Evolutionary conservation across 2,329 filamentous ascomycete species (phyloP).

Genomic region (Hypomyces rosellus): DNA sequence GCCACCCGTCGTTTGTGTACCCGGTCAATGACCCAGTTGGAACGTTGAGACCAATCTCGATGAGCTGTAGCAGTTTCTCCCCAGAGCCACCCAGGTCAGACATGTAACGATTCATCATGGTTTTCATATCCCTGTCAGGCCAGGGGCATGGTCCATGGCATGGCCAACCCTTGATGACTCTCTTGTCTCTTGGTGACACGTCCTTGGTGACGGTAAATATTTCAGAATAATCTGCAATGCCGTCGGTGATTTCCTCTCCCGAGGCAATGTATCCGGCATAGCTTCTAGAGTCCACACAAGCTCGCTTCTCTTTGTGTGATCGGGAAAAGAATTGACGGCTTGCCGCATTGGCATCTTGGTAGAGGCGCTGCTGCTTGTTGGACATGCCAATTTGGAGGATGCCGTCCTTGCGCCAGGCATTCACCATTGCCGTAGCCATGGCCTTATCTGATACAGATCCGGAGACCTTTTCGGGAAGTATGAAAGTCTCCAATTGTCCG

Average conservation of each 20-base stretch:
- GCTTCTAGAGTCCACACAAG: conserved; percentile 38
- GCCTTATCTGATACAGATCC: conserved; percentile 26
- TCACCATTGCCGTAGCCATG: conserved; percentile 35
- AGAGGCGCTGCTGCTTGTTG: conserved; percentile 27
- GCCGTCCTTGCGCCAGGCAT: conserved; percentile 38
- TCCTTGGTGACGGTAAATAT: conserved; percentile 49
- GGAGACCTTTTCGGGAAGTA: conserved; percentile 32
- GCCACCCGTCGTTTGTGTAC: conserved; percentile 43
- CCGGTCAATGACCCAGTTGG: conserved; percentile 33
- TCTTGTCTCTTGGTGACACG: conserved; percentile 29
- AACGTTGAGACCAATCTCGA: conserved; percentile 38
- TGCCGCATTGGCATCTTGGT: conserved; percentile 29
- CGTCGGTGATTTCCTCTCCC: conserved; percentile 42
- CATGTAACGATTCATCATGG: conserved; percentile 35
- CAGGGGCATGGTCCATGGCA: conserved; percentile 45
- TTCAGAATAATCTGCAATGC: conserved; percentile 45
- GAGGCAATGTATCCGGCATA: conserved; percentile 45
- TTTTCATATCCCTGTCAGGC: conserved; percentile 36
- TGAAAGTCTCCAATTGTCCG: conserved; percentile 34
- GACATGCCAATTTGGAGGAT: conserved; percentile 41
- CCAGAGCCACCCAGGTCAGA: conserved; percentile 34
- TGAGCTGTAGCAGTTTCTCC: conserved; percentile 39
- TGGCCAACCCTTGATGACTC: conserved; percentile 38
- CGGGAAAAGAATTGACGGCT: conserved; percentile 35
- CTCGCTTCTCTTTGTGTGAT: conserved; percentile 31